Evolutionary conservation across 2,329 filamentous ascomycete species (phyloP), one percentile per base, ranked within the genome.

Genomic region (Penicillium sp.): DNA sequence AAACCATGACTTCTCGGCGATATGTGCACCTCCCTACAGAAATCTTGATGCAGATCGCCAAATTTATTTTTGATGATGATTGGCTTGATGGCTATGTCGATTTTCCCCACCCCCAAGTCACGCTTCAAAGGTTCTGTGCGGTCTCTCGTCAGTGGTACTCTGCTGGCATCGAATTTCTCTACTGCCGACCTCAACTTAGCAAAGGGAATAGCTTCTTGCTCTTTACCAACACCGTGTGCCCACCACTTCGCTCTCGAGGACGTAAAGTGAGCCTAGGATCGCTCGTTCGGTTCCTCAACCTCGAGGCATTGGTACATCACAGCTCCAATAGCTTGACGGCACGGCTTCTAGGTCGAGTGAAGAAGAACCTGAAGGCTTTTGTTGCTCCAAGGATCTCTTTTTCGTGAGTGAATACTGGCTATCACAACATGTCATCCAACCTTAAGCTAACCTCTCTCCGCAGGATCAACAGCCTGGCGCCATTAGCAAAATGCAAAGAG

Each of bases 331-430:
- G 82, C 50, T 71, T 80, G 10, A 87, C 84, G 0, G 82, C 84
- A 21, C 79, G 84, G 33, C 70, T 87, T 8, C 73, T 87, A 3
- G 78, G 81, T 25, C 75, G 82, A 50, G 79, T 82, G 1, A 86
- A 83, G 60, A 69, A 72, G 6, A 79, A 74, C 2, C 67, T 88
- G 19, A 75, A 81, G 60, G 69, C 73, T n/a, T 86, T 87, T 66
- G 69, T 81, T 47, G 84, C 85, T 1, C 85, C 85, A 1, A 82
- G 82, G 58, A 78, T 81, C 5, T 81, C 80, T 4, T 87, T 87
- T 64, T 81, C 80, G 77, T 80, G 64, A 68, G 78, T 71, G 9
- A n/a, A 33, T 25, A 37, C 2, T 15, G 31, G 25, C 1, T 9
- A 38, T 29, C 21, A 15, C 13, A 50, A 1, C 3, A 29, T 17